Base-by-base conservation (phyloP, 2,329 filamentous ascomycete genomes). In the Calonectria pauciramosa region DNA sequence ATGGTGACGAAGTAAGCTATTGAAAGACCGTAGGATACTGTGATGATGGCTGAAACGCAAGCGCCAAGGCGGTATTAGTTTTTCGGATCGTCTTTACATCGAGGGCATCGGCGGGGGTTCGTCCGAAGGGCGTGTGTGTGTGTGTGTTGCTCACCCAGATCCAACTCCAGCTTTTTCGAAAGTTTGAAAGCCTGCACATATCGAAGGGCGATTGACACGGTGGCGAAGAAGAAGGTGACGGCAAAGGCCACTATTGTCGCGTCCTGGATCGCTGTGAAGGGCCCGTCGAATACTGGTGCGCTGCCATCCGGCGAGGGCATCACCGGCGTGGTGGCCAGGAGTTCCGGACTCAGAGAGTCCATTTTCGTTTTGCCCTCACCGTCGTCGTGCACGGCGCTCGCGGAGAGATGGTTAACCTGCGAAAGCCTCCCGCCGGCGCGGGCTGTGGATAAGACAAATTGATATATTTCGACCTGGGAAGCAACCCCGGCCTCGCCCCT, bases 201-300 rank as follows among this genome's bases (percentile, higher is more conserved):
- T 8, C 67, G 51, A 36, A 60, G 67, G n/a, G 16, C 67, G 20
- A 69, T 54, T 16, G 18, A 34, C 14, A 60, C 5, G 5, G 51
- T 59, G 36, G 67, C 51, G 41, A 59, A 60, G 38, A 49, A 49
- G 16, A 59, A 60, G 4, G 51, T 60, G 67, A 69, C 28, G 36
- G 36, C 28, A n/a, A 69, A 68, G 16, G 67, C 28, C 20, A 69
- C 32, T 28, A 69, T 54, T 7, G 23, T 69, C 10, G 16, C 51
- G 20, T 34, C 32, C 8, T 69, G 67, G 20, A 69, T 54, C 18
- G 4, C 4, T 54, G 54, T 69, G 11, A 59, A 41, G 20, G 67
- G 52, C 5, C 23, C 51, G n/a, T 34, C 18, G 38, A 69, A 69
- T 11, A 60, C 2, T 2, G 51, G 54, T 28, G n/a, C 9, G 16